A percentile compares a stretch with the other conserved stretches of the same genome.
These are phyloP conservation scores for Podospora pseudocomata DNA, from an alignment of 495 filamentous ascomycete species.

Conservation along the genomic window DNA sequence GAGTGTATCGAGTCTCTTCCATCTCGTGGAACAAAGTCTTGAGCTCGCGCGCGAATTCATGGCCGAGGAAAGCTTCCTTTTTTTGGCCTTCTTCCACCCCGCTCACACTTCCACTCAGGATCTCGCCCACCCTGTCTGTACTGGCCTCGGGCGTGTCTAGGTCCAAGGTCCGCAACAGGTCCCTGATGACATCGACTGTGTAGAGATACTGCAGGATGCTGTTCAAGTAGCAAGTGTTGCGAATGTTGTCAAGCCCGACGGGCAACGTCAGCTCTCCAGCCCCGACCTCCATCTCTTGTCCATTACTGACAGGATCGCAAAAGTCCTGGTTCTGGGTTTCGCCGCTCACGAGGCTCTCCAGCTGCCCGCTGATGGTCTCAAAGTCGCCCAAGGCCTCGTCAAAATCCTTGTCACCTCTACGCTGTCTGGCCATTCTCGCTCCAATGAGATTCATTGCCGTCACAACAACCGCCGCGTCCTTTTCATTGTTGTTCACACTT, in stretches of 20 bases:
- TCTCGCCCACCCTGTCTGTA: neutral
- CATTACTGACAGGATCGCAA: no score
- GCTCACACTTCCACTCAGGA: neutral
- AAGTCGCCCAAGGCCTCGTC: neutral
- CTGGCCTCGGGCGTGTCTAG: slow-evolving; percentile 48
- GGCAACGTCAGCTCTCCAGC: slow-evolving; percentile 47
- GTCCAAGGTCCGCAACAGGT: slow-evolving; percentile 65
- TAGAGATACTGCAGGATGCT: slow-evolving; percentile 95
- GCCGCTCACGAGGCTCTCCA: no score
- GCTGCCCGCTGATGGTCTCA: neutral
- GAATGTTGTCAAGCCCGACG: slow-evolving; percentile 89
- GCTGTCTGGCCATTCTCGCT: neutral
- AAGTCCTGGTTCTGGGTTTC: no score
- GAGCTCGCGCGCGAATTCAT: slow-evolving; percentile 66
- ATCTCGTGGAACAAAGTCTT: slow-evolving; percentile 67
- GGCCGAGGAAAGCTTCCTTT: slow-evolving; percentile 42
- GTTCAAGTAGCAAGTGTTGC: slow-evolving; percentile 97
- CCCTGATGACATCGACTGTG: slow-evolving; percentile 74
- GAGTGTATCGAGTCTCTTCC: slow-evolving; percentile 49
- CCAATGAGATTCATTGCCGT: neutral
- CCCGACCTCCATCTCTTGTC: no score
- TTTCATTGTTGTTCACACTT: neutral
- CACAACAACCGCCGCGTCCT: neutral
- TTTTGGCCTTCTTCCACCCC: slow-evolving; percentile 16
- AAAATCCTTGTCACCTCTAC: no score